Percentiles rank a stretch among this genome's conserved stretches.
phyloP scores from a whole-genome alignment of 2,329 filamentous ascomycete species.

The Beauveria sp. region DNA sequence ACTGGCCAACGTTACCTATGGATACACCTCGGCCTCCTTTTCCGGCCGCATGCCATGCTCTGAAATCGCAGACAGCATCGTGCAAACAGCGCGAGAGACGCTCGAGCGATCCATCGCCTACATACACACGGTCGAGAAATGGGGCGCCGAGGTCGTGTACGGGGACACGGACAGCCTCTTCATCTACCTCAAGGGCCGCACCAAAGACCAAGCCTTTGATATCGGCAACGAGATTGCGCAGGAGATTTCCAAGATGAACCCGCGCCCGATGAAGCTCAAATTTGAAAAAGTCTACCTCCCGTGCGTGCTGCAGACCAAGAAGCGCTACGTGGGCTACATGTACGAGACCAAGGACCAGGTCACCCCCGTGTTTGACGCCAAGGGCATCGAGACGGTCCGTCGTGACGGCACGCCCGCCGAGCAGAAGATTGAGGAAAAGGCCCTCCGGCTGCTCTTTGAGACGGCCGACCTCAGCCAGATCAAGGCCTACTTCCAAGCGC shows the following conservation, averaged over 20 bases:
- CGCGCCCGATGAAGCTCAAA: conserved; percentile 86
- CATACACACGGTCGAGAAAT: conserved; percentile 79
- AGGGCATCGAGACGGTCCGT: conserved; percentile 95
- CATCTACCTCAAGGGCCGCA: conserved; percentile 79
- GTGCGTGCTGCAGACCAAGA: conserved; percentile 89
- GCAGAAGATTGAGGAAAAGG: conserved; percentile 93
- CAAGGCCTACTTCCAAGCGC: conserved; percentile 81
- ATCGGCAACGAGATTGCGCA: conserved; percentile 90
- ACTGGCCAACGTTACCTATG: conserved; percentile 97
- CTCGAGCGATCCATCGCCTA: conserved; percentile 87
- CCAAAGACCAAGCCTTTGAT: conserved; percentile 79
- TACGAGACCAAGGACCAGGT: conserved; percentile 72
- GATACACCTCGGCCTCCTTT: conserved; percentile 94
- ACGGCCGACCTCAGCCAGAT: conserved; percentile 83
- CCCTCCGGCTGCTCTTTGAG: conserved; percentile 80
- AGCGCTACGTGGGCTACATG: conserved; percentile 96
- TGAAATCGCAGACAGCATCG: conserved; percentile 96
- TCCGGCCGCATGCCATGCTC: conserved; percentile 97
- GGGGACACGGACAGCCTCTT: conserved; percentile 97
- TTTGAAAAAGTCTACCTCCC: conserved; percentile 99
- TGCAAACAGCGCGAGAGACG: conserved; percentile 90
- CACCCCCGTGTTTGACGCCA: conserved; percentile 89
- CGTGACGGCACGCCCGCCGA: conserved; percentile 91
- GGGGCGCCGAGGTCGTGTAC: conserved; percentile 96
- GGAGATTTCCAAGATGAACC: conserved; percentile 82